Evolutionary conservation across 441 rosid species (phyloP).

Genomic region (Euphorbia schlechtendalii): DNA sequence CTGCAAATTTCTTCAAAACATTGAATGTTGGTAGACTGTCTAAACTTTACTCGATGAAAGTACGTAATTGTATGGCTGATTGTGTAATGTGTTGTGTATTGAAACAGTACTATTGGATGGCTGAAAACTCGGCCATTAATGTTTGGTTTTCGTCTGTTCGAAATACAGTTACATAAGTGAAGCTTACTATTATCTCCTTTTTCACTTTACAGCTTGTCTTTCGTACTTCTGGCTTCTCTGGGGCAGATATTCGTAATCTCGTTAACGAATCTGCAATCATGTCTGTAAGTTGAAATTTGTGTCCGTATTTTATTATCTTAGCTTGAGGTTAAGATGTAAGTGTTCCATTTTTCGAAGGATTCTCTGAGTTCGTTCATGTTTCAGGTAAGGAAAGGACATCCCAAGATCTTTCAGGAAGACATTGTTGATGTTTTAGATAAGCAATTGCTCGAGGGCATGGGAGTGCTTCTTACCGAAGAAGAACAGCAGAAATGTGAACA

Average conservation of each 20-base stretch:
- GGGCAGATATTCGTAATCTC: slow-evolving; percentile 95
- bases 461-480: slow-evolving; percentile 93
- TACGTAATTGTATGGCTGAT: background rate
- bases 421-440: slow-evolving; percentile 89
- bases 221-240: slow-evolving; percentile 93
- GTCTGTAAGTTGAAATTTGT: slow-evolving; percentile 61
- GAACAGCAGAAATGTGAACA: slow-evolving; percentile 90
- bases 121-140: background rate
- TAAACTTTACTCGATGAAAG: too few relatives aligned
- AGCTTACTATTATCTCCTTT: slow-evolving; percentile 19
- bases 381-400: slow-evolving; percentile 88
- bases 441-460: slow-evolving; percentile 99
- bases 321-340: background rate
- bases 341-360: too few relatives aligned
- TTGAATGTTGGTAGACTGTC: background rate
- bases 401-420: slow-evolving; percentile 81
- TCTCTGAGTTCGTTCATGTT: slow-evolving; percentile 13
- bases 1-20: background rate
- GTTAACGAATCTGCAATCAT: slow-evolving; percentile 97
- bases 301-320: background rate
- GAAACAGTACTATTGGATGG: background rate
- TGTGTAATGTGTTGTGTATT: background rate
- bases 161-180: background rate
- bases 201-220: slow-evolving; percentile 70
- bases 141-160: slow-evolving; percentile 4